Evolutionary conservation across 305 asterid genomes (phyloP).

Genomic region (Fraxinus sp.): DNA sequence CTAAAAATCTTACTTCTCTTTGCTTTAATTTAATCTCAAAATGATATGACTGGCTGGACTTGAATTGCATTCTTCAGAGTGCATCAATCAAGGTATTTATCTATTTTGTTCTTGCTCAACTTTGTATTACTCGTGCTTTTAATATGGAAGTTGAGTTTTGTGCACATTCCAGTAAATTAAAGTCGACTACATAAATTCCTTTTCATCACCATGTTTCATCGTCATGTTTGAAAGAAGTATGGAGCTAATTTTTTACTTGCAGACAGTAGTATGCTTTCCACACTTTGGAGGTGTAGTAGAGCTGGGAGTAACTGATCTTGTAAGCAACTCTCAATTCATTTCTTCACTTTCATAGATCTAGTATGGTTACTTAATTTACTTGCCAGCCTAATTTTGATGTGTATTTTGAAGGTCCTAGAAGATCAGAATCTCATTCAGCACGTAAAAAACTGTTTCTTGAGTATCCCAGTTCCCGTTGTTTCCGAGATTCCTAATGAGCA

Average conservation of each 20-base stretch:
- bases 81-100: conserved; percentile 66
- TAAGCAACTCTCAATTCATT: conserved; percentile 30
- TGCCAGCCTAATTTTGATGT: not conserved
- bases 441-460: conserved; percentile 47
- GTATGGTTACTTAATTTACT: not conserved
- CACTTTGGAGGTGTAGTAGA: conserved; percentile 72
- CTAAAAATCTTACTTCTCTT: conserved; percentile 24
- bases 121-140: not conserved
- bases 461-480: conserved; percentile 31
- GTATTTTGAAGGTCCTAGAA: conserved; percentile 50
- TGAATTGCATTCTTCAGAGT: conserved; percentile 51
- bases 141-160: conserved; percentile 1
- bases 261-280: conserved; percentile 87
- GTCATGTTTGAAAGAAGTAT: not conserved
- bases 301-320: conserved; percentile 72
- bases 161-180: not conserved
- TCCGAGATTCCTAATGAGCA: conserved; percentile 27
- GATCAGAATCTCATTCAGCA: conserved; percentile 61
- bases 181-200: not conserved
- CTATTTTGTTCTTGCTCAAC: conserved; percentile 4
- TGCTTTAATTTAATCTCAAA: conserved; percentile 24
- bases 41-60: conserved; percentile 22
- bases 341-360: not conserved
- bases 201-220: not conserved
- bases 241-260: conserved; percentile 27